Conservation (phyloP, 768 basidiomycete species). For the Xerocomus spinulosus region DNA sequence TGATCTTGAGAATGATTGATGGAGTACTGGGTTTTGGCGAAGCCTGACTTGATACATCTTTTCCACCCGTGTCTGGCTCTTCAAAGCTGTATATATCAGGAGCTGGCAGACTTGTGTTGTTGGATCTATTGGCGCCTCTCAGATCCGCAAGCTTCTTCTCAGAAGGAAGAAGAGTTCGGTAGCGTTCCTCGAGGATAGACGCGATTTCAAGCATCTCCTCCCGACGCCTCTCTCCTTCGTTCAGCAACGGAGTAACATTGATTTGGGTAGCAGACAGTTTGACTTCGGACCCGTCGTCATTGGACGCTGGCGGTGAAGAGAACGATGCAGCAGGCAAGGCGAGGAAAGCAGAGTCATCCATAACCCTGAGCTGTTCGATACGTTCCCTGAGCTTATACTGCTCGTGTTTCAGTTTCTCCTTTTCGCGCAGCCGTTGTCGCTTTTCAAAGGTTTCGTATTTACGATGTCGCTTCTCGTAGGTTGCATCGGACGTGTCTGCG, state of each 20-base stretch:
- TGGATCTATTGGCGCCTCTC: slow-evolving; percentile 19
- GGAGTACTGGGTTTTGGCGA: slow-evolving; percentile 18
- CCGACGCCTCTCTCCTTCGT: slow-evolving; percentile 71
- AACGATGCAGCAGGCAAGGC: slow-evolving; percentile 56
- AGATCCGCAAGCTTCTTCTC: slow-evolving; percentile 44
- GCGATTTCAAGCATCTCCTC: slow-evolving; percentile 73
- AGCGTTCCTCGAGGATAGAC: slow-evolving; percentile 61
- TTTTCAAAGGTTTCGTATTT: slow-evolving; percentile 88
- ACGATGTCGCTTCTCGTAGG: slow-evolving; percentile 77
- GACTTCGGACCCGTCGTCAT: slow-evolving; percentile 27
- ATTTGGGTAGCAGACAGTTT: slow-evolving; percentile 31
- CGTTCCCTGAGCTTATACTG: slow-evolving; percentile 89
- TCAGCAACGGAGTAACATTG: slow-evolving; percentile 36
- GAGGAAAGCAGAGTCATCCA: slow-evolving; percentile 71
- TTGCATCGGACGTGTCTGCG: slow-evolving; percentile 72
- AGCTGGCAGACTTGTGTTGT: slow-evolving; percentile 9
- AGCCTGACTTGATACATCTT: slow-evolving; percentile 7
- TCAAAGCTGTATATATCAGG: slow-evolving; percentile 15
- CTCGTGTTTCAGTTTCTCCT: slow-evolving; percentile 88
- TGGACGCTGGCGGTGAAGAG: slow-evolving; percentile 30
- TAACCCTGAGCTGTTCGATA: slow-evolving; percentile 73
- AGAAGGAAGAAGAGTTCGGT: slow-evolving; percentile 67
- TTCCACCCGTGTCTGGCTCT: slow-evolving; percentile 9
- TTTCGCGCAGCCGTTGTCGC: slow-evolving; percentile 78
- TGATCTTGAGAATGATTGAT: slow-evolving; percentile 33